Conservation (phyloP, 1,284 basidiomycete genomes). For the Sporisorium graminicola region DNA sequence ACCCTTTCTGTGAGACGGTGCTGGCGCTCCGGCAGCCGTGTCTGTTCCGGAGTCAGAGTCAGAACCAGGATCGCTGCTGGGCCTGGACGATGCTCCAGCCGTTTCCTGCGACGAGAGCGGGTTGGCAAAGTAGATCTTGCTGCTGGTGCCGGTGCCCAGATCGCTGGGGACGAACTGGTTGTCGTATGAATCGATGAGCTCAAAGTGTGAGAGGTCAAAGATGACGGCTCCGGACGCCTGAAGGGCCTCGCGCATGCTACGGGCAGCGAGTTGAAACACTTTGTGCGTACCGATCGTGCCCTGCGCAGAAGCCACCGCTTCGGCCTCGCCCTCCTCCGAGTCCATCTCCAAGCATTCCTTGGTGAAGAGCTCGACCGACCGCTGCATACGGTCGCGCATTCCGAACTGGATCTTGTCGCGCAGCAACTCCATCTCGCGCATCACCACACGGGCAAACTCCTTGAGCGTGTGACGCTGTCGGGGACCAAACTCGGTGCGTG, state of each 20-base stretch:
- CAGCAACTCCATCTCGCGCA: conserved; percentile 96
- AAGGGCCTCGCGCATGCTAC: conserved; percentile 86
- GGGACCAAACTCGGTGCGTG: conserved; percentile 86
- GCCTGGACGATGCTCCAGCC: conserved; percentile 19
- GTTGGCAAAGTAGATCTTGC: conserved; percentile 63
- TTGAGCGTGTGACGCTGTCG: conserved; percentile 90
- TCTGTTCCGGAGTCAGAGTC: conserved; percentile 9
- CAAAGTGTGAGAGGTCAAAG: conserved; percentile 89
- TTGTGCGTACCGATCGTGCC: conserved; percentile 40
- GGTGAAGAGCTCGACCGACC: conserved; percentile 93
- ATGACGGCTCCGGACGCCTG: conserved; percentile 92
- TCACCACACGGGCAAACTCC: conserved; percentile 89
- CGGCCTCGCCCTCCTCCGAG: conserved; percentile 66
- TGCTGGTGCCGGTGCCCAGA: conserved; percentile 58
- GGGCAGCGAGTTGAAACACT: conserved; percentile 76
- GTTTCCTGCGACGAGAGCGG: conserved; percentile 34
- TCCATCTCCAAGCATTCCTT: conserved; percentile 94
- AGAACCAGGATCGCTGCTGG: neutral
- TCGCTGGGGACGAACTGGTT: conserved; percentile 71
- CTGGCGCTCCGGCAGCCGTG: neutral
- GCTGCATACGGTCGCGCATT: conserved; percentile 90
- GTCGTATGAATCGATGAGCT: conserved; percentile 82
- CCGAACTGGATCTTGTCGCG: conserved; percentile 92
- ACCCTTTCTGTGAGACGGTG: conserved; percentile 15
- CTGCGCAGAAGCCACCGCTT: conserved; percentile 23